phyloP scores from a whole-genome alignment of 106 monocot species.

The Amphibolis antarctica region DNA sequence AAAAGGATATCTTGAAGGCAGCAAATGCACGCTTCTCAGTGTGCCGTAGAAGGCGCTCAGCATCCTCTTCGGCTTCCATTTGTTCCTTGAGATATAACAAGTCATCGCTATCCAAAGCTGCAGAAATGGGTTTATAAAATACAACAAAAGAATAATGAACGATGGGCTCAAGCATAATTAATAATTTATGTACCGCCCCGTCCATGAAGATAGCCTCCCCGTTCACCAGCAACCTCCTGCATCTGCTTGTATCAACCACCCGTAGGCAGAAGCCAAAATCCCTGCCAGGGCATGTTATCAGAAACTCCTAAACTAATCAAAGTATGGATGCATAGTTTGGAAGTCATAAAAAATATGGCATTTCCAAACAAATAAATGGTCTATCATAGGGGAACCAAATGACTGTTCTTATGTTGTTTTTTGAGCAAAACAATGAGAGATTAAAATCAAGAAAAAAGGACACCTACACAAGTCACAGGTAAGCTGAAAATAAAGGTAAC shows the following conservation, averaged over 20 bases:
- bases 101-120: conserved; percentile 99
- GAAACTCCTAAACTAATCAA: conserved; percentile 31
- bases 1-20: conserved; percentile 94
- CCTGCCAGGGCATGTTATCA: conserved; percentile 99
- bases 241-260: conserved; percentile 76
- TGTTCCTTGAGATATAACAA: conserved; percentile 95
- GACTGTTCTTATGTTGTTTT: no score
- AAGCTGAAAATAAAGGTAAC: no score
- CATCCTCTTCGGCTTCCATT: conserved; percentile 99
- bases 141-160: background rate
- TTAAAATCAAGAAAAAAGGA: no score
- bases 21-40: conserved; percentile 96
- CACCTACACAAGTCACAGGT: no score
- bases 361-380: background rate
- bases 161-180: background rate
- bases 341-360: background rate
- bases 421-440: no score
- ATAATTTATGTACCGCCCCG: conserved; percentile 63
- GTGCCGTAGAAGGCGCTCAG: conserved; percentile 86
- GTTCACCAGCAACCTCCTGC: conserved; percentile 99
- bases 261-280: conserved; percentile 64
- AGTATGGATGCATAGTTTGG: background rate
- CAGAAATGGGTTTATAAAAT: conserved; percentile 2
- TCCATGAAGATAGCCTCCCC: conserved; percentile 95
- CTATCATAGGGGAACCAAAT: background rate